phyloP scores from a whole-genome alignment of 495 filamentous ascomycete species.

The Hypoxylon cercidicola region DNA sequence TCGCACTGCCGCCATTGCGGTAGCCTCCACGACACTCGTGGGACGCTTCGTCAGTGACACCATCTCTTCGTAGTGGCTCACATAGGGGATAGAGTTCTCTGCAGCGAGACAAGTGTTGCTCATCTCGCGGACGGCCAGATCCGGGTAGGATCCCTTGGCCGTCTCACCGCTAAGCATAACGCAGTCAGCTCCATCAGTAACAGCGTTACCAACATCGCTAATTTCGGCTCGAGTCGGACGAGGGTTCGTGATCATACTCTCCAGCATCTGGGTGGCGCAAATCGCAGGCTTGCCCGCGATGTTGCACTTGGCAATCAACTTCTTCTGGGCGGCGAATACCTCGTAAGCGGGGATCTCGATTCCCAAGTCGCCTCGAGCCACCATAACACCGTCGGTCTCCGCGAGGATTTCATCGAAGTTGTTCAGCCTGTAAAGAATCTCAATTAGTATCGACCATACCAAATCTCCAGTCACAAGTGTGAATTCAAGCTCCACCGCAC shows the following conservation, averaged over 20 bases:
- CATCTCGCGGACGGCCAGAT: constrained; percentile 96
- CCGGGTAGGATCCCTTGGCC: constrained; percentile 95
- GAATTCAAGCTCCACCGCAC: constrained; percentile 48
- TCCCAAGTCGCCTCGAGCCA: constrained; percentile 97
- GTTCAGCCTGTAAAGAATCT: constrained; percentile 63
- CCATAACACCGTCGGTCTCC: constrained; percentile 99
- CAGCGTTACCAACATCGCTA: constrained; percentile 97
- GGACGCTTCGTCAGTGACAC: constrained; percentile 82
- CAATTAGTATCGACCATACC: constrained; percentile 11
- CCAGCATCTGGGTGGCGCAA: constrained; percentile 80
- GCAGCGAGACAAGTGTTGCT: constrained; percentile 95
- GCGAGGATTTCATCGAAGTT: constrained; percentile 98
- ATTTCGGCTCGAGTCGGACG: constrained; percentile 97
- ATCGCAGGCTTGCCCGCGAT: constrained; percentile 98
- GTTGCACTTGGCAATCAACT: constrained; percentile 99
- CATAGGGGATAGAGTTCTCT: constrained; percentile 95
- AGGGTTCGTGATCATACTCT: constrained; percentile 99
- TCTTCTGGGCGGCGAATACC: constrained; percentile 99
- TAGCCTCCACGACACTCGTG: constrained; percentile 86
- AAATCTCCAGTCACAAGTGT: neutral
- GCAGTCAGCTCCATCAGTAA: constrained; percentile 97
- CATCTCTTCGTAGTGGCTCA: constrained; percentile 95
- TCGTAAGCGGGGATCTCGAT: constrained; percentile 98
- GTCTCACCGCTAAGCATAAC: constrained; percentile 99
- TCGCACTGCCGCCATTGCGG: constrained; percentile 95